Conservation (phyloP, 257 asterid genomes). For the Lycium ferocissimum region DNA sequence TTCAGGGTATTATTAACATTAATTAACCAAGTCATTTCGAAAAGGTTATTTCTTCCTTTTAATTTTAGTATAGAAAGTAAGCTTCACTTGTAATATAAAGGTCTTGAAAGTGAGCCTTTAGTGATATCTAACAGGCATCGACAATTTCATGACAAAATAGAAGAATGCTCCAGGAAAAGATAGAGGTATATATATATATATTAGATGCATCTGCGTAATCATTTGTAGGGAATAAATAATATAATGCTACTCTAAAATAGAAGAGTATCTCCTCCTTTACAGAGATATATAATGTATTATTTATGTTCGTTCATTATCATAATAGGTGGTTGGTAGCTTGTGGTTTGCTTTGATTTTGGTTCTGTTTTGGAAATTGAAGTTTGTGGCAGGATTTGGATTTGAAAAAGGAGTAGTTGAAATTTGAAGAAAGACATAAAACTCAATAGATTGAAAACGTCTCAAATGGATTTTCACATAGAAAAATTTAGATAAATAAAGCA, state of each 20-base stretch:
- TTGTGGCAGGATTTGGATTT: not conserved
- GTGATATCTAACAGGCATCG: not conserved
- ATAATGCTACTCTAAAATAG: not conserved
- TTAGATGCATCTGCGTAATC: not conserved
- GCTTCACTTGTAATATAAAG: not conserved
- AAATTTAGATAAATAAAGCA: not conserved
- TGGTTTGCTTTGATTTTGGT: not conserved
- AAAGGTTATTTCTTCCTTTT: not conserved
- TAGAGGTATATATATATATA: not conserved
- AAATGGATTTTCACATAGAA: not conserved
- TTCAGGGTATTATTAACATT: not conserved
- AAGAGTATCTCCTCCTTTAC: not conserved
- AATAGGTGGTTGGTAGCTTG: not conserved
- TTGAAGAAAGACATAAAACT: not conserved
- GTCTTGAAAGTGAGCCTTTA: not conserved
- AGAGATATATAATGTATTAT: not conserved
- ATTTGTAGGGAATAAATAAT: conserved; percentile 3
- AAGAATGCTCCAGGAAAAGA: not conserved
- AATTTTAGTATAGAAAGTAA: not conserved
- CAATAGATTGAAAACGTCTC: not conserved
- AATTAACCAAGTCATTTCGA: not conserved
- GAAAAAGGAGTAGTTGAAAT: not conserved
- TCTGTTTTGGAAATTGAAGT: not conserved
- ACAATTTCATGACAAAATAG: not conserved
- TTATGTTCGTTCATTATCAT: not conserved